Evolutionary conservation across 306 rosid genomes (phyloP).

Genomic region (Inga laurina): DNA sequence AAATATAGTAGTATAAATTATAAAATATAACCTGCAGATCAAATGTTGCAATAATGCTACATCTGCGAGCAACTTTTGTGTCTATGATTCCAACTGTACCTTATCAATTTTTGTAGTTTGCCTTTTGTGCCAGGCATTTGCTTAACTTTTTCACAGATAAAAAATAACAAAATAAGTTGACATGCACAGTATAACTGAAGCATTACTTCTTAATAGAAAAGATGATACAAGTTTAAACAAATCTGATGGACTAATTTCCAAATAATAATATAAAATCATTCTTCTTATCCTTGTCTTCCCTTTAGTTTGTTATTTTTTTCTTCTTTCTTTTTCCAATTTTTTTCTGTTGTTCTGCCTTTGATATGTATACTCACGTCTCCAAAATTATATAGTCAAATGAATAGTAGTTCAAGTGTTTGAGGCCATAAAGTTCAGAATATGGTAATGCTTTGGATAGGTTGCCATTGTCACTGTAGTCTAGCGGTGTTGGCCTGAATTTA

Average conservation of each 20-base stretch:
- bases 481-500: no score
- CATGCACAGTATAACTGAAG: neutral
- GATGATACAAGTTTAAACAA: constrained; percentile 4
- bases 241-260: constrained; percentile 74
- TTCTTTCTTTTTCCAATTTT: no score
- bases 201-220: neutral
- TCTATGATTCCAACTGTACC: neutral
- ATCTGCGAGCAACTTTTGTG: no score
- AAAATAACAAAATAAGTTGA: constrained; percentile 10
- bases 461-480: no score
- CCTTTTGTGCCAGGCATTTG: constrained; percentile 72
- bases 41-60: no score
- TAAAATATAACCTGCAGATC: no score
- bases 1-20: constrained; percentile 43
- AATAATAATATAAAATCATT: neutral
- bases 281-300: neutral
- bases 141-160: constrained; percentile 61
- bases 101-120: constrained; percentile 60
- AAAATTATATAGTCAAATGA: no score
- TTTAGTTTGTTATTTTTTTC: neutral
- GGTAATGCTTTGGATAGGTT: no score
- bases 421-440: no score
- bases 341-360: neutral
- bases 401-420: no score
- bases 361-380: neutral